A percentile compares a stretch with the other conserved stretches of the same genome.
Conservation (phyloP, 148 eudicot species). For the Talinum fruticosum region DNA sequence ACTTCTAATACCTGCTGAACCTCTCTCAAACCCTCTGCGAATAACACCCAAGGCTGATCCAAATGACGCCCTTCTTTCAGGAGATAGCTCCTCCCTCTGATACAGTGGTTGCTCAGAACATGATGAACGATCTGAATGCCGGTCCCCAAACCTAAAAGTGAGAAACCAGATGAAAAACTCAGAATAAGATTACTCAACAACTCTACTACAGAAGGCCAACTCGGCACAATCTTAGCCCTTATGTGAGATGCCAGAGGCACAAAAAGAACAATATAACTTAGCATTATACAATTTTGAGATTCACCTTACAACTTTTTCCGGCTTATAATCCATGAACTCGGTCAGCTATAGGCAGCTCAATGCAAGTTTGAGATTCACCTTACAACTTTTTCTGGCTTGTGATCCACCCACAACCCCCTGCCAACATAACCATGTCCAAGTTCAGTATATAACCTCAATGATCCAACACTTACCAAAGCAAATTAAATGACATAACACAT, state of each 20-base stretch:
- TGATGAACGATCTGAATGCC: constrained; percentile 25
- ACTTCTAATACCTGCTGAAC: constrained; percentile 35
- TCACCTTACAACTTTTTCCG: constrained; percentile 27
- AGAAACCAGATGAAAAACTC: constrained; percentile 3
- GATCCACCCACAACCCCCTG: constrained; percentile 18
- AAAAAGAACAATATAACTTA: no score
- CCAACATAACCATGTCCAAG: constrained; percentile 1
- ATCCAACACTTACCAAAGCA: background rate
- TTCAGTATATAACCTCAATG: background rate
- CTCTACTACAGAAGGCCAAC: background rate
- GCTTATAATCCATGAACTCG: constrained; percentile 8
- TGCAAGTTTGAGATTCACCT: constrained; percentile 26
- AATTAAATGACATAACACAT: background rate
- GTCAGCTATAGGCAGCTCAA: constrained; percentile 12
- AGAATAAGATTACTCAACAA: background rate
- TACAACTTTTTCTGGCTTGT: constrained; percentile 18
- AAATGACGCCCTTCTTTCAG: constrained; percentile 12
- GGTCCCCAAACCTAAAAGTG: constrained; percentile 29
- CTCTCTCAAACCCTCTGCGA: constrained; percentile 27
- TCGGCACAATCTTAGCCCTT: no score
- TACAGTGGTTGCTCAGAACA: constrained; percentile 29
- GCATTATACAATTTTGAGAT: background rate
- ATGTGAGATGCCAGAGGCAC: no score
- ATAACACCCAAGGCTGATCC: constrained; percentile 29
- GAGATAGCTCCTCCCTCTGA: constrained; percentile 3